Conservation (phyloP, 352 stramenopile genomes). For the Phytophthora vignae region DNA sequence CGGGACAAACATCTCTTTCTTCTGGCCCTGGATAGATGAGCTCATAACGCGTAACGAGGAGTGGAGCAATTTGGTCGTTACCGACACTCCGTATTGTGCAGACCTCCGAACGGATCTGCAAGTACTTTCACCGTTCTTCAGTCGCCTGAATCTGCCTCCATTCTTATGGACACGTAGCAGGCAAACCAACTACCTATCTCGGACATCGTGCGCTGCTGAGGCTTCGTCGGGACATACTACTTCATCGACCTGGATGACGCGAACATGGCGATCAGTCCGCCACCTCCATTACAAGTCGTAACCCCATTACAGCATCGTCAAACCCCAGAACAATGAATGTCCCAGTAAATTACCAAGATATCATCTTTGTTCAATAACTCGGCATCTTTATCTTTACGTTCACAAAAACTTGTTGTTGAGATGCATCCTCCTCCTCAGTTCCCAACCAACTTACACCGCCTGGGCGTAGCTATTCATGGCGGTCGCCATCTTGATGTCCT, state of each 20-base stretch:
- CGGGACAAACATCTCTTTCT: neutral
- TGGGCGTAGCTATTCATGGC: slow-evolving; percentile 79
- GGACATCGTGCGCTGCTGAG: neutral
- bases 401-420: neutral
- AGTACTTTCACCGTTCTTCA: neutral
- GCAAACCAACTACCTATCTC: neutral
- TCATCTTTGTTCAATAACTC: too few species aligned
- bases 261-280: slow-evolving; percentile 6
- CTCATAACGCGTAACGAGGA: neutral
- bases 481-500: slow-evolving; percentile 76
- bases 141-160: neutral
- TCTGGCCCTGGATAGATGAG: neutral
- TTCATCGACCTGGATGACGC: slow-evolving; percentile 2
- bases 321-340: neutral
- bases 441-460: slow-evolving; percentile 14
- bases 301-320: neutral
- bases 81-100: neutral
- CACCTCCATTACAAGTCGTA: neutral
- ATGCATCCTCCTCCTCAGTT: neutral
- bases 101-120: neutral
- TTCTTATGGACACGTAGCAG: slow-evolving; percentile 2
- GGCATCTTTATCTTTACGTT: neutral
- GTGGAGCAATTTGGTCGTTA: neutral
- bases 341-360: too few species aligned
- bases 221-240: neutral